Base-by-base conservation (phyloP, 2,329 filamentous ascomycete genomes). In the Dichotomopilus funicola region DNA sequence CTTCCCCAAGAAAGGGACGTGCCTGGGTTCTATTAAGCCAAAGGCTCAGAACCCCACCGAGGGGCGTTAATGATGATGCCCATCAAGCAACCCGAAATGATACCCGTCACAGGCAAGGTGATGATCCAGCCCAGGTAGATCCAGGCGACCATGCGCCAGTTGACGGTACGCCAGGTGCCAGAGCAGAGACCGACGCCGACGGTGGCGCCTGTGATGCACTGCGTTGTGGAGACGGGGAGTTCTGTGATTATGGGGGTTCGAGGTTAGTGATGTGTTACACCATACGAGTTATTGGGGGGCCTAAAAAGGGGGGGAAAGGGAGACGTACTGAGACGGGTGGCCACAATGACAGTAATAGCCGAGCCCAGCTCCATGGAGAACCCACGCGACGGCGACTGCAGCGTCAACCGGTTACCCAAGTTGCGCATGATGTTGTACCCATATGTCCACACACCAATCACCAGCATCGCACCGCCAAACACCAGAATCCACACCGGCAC, bases 401-500 rank as follows among this genome's bases (percentile, higher is more conserved):
- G 73, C 1, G 80, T 82, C 58, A 83, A 73, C 56, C 77, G 75
- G 69, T 82, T 82, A 31, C 80, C 80, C 61, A 82, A 72, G 59
- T 78, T 77, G 54, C 74, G 74, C 79, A 83, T 83, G 63, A 85
- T 82, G 63, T 84, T 81, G 67, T 83, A 85, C 6, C 82, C 81
- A 61, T 82, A 85, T 8, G 79, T 82, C 69, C 78, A 73, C 56
- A 85, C 71, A n/a, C 81, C 81, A n/a, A 82, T 64, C 45, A 74
- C 74, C 31, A 73, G 61, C 9, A 53, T 64, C 3, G 50, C 59
- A 51, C 63, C 71, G 12, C 70, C 68, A 49, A 70, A 72, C 27
- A 59, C 59, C 37, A 86, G 73, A 65, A 85, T 77, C 82, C 83
- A 87, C 40, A 78, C 60, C 1, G 82, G 82, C 0, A 84, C 81